Percentiles rank a stretch among this genome's conserved stretches.
These are phyloP conservation scores for Ogataea sp. DNA, from an alignment of 805 yeast species.

Conservation along the genomic window DNA sequence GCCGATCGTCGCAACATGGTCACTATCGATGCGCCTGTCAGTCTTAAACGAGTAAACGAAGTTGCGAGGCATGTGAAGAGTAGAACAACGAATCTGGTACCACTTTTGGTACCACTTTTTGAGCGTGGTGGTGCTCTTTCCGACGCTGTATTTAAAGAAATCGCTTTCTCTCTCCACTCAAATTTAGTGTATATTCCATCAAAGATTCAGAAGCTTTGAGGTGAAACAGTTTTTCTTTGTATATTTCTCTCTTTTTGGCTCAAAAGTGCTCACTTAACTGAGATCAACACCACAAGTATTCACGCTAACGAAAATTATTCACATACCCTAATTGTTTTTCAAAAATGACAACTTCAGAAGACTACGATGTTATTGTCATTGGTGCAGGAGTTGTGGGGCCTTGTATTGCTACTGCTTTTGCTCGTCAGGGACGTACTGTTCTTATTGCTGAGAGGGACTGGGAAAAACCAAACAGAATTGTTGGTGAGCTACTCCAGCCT, in stretches of 20 bases:
- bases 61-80: no score
- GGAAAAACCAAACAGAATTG: constrained; percentile 89
- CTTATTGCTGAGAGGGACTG: constrained; percentile 81
- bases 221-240: no score
- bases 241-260: no score
- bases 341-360: neutral
- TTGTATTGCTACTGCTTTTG: constrained; percentile 80
- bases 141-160: no score
- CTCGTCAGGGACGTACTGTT: constrained; percentile 83
- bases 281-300: no score
- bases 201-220: no score
- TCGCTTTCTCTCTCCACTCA: no score
- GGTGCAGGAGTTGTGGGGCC: constrained; percentile 99
- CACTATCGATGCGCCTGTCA: neutral
- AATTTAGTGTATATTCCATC: no score
- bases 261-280: no score
- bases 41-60: neutral
- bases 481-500: constrained; percentile 96
- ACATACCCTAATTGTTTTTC: neutral
- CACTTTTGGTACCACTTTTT: neutral
- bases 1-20: neutral
- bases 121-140: no score
- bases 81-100: no score
- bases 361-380: constrained; percentile 77
- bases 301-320: no score